Evolutionary conservation across 2,329 filamentous ascomycete genomes (phyloP), one percentile per base, ranked within the genome.

Genomic region (Gnomoniopsis smithogilvyi): DNA sequence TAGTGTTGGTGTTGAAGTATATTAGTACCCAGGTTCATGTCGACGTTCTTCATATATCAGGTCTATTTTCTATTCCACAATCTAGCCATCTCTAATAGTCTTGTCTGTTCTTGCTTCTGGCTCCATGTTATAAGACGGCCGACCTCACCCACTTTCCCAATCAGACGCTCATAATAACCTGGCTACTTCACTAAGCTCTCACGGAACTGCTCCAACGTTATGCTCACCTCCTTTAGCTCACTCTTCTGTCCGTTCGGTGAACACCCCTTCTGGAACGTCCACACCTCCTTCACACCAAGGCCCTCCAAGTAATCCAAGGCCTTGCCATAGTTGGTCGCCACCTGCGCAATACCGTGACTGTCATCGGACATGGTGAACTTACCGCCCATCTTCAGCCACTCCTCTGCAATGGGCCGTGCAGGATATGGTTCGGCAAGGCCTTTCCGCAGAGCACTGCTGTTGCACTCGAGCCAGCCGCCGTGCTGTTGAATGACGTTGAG

Each of bases 301-400:
- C 77, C 80, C 63, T 85, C 80, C 58, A 96, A 76, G 71, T 90
- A 96, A 1, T 83, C 79, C 59, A 96, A 74, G 6, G 90, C 85
- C 45, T 83, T 83, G 49, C 72, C 69, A 75, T 95, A 98, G 70
- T 96, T 94, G 53, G 91, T 87, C n/a, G 87, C 92, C 6, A 99
- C 82, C 70, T 99, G 94, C 2, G 84, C 89, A 60, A 92, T 83
- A 43, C 91, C 91, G 76, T 99, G 95, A 72, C 92, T 96, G 74
- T 99, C 95, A 72, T 99, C 95, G 7, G 91, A 96, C 66, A 99
- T 81, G 55, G 92, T 96, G 73, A 98, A 96, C 61, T 83, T 84
- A 24, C 95, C 93, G 24, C 88, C 88, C 67, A 91, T 80, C 8
- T 74, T 74, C 56, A 92, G 69, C 78, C 92, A 96, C 70, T 85